A percentile compares a stretch with the other conserved stretches of the same genome.
Evolutionary conservation across 2,329 filamentous ascomycete species (phyloP).

Genomic region (Monosporascus sp.): DNA sequence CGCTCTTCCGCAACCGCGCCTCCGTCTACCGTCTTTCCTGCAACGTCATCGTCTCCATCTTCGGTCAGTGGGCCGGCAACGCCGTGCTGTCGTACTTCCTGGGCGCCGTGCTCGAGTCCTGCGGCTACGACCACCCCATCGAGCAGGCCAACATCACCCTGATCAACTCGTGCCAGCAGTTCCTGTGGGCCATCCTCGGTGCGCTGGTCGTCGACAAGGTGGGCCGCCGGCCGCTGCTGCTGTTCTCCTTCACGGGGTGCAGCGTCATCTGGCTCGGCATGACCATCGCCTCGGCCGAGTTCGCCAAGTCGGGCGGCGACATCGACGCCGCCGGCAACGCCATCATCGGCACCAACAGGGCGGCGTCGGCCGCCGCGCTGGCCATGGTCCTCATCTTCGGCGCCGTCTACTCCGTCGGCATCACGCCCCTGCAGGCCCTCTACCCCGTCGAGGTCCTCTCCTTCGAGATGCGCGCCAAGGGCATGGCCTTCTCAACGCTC

Average conservation of each 20-base stretch:
- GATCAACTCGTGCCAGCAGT: constrained; percentile 45
- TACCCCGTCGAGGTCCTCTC: constrained; percentile 42
- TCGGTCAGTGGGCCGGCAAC: constrained; percentile 39
- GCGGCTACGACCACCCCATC: constrained; percentile 37
- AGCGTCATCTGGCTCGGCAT: constrained; percentile 46
- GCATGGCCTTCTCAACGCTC: constrained; percentile 39
- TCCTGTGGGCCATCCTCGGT: constrained; percentile 43
- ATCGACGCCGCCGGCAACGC: constrained; percentile 19
- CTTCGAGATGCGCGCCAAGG: constrained; percentile 43
- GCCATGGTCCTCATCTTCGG: constrained; percentile 51
- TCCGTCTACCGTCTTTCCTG: constrained; percentile 35
- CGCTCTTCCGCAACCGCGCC: constrained; percentile 33
- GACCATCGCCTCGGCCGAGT: constrained; percentile 38
- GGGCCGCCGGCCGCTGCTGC: constrained; percentile 46
- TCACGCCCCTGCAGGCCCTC: constrained; percentile 30
- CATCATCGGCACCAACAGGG: constrained; percentile 24
- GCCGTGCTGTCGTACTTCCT: constrained; percentile 42
- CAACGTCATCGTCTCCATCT: constrained; percentile 35
- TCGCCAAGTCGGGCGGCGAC: constrained; percentile 26
- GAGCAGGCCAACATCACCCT: constrained; percentile 45
- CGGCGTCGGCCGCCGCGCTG: constrained; percentile 39
- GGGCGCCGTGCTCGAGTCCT: constrained; percentile 43
- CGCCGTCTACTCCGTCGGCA: constrained; percentile 41
- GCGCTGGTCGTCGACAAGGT: constrained; percentile 43
- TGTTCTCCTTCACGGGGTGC: constrained; percentile 43